These are phyloP conservation scores for Thamnidium elegans DNA, from an alignment of 192 early-diverging fungal genomes.

Conservation along the genomic window DNA sequence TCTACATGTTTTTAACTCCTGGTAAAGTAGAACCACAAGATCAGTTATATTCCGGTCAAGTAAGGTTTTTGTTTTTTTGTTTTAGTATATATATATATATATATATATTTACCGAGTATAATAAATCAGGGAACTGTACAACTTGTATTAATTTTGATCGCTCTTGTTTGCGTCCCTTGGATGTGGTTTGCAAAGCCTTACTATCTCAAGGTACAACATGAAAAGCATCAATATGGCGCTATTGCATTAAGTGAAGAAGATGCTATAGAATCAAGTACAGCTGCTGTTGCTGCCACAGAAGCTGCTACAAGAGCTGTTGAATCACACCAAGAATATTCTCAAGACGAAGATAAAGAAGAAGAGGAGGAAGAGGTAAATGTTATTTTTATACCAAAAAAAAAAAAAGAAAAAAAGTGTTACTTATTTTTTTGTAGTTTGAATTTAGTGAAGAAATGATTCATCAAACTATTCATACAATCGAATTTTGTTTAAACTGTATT, in stretches of 20 bases:
- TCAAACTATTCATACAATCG: slow-evolving; percentile 98
- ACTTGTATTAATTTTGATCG: slow-evolving; percentile 72
- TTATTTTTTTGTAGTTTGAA: slow-evolving; percentile 64
- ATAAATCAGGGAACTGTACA: slow-evolving; percentile 81
- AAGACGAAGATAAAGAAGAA: slow-evolving; percentile 59
- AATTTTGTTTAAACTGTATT: slow-evolving; percentile 93
- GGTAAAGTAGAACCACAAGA: slow-evolving; percentile 71
- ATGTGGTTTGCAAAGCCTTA: slow-evolving; percentile 95
- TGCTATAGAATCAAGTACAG: slow-evolving; percentile 8
- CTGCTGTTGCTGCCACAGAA: slow-evolving; percentile 40
- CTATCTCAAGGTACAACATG: slow-evolving; percentile 78
- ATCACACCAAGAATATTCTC: no score
- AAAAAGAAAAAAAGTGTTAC: no score
- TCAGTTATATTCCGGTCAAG: slow-evolving; percentile 84
- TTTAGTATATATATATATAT: no score
- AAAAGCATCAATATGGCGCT: slow-evolving; percentile 68
- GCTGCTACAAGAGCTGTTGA: no score
- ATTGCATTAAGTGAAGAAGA: slow-evolving; percentile 39
- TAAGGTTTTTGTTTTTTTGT: no score
- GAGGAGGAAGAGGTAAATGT: slow-evolving; percentile 31
- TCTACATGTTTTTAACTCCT: slow-evolving; percentile 98
- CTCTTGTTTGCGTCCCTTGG: slow-evolving; percentile 92
- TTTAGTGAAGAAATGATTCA: slow-evolving; percentile 97
- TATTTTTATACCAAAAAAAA: background rate
- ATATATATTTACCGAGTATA: no score